Percentiles rank a stretch among this genome's conserved stretches.
Conservation (phyloP, 306 rosid genomes). For the Cicer pinnatifidum region DNA sequence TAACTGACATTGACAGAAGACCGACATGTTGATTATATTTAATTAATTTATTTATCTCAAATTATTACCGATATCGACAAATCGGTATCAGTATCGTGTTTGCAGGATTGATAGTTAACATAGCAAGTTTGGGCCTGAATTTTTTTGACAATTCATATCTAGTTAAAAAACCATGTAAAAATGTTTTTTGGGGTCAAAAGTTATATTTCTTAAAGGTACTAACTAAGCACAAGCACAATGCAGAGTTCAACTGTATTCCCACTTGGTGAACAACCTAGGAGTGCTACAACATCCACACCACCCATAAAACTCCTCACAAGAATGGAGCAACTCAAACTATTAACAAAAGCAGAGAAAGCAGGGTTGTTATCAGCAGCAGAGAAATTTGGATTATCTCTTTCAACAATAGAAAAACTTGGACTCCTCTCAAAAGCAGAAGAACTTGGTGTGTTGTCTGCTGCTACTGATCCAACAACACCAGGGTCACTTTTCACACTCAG, state of each 20-base stretch:
- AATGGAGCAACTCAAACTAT: constrained; percentile 81
- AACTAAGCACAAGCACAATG: not conserved
- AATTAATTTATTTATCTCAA: too few relatives aligned
- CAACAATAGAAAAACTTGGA: constrained; percentile 78
- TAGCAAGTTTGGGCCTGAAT: too few relatives aligned
- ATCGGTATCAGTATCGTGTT: too few relatives aligned
- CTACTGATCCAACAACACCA: constrained; percentile 88
- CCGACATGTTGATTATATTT: too few relatives aligned
- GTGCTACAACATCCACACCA: constrained; percentile 48
- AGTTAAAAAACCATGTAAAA: not conserved
- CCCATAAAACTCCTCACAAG: constrained; percentile 79
- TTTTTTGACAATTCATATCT: too few relatives aligned
- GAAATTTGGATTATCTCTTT: constrained; percentile 76
- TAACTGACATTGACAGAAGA: too few relatives aligned
- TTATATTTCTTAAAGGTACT: not conserved
- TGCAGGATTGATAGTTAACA: too few relatives aligned
- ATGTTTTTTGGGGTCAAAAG: not conserved
- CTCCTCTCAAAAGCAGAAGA: constrained; percentile 91
- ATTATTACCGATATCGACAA: too few relatives aligned
- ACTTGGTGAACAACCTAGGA: constrained; percentile 67
- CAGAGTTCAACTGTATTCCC: constrained; percentile 71
- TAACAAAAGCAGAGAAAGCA: constrained; percentile 93
- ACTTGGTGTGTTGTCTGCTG: constrained; percentile 85
- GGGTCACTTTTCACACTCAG: constrained; percentile 66
- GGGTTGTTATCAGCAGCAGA: constrained; percentile 92